These are phyloP conservation scores for Phylloporus sp. DNA, from an alignment of 768 basidiomycete genomes.

Conservation along the genomic window DNA sequence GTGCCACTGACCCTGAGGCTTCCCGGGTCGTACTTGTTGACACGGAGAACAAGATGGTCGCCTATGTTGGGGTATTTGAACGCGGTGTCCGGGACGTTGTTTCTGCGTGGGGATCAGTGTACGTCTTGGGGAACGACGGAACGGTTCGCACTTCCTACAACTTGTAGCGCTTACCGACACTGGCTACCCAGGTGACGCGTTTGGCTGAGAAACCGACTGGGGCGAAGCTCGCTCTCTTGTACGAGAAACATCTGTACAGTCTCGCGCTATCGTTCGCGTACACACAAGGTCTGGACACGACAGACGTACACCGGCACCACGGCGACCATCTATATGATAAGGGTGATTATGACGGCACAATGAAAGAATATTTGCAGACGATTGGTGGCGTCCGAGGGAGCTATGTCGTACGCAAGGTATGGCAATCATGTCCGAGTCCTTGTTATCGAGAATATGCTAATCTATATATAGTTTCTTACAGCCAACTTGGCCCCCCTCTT, in stretches of 20 bases:
- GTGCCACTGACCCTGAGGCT: conserved; percentile 48
- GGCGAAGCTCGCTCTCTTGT: conserved; percentile 82
- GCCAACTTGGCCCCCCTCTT: conserved; percentile 95
- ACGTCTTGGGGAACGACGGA: conserved; percentile 73
- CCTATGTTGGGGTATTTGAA: conserved; percentile 74
- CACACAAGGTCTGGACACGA: conserved; percentile 74
- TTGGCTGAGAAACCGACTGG: conserved; percentile 76
- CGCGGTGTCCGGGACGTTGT: conserved; percentile 82
- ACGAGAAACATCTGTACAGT: conserved; percentile 68
- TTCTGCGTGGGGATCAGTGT: conserved; percentile 76
- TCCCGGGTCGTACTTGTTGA: conserved; percentile 85
- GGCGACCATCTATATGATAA: conserved; percentile 90
- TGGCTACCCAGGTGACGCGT: conserved; percentile 46
- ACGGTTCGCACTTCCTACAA: conserved; percentile 42
- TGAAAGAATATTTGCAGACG: conserved; percentile 89
- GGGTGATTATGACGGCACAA: conserved; percentile 88
- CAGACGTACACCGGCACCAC: conserved; percentile 86
- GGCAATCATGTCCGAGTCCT: no score
- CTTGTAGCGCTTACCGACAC: background rate
- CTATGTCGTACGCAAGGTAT: conserved; percentile 94
- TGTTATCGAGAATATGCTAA: no score
- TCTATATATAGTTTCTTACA: conserved; percentile 72
- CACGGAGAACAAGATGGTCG: conserved; percentile 85
- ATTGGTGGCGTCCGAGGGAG: conserved; percentile 87
- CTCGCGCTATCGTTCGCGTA: conserved; percentile 81